phyloP scores from a whole-genome alignment of 2,329 filamentous ascomycete species.

The Sarocladiaceae sp. region DNA sequence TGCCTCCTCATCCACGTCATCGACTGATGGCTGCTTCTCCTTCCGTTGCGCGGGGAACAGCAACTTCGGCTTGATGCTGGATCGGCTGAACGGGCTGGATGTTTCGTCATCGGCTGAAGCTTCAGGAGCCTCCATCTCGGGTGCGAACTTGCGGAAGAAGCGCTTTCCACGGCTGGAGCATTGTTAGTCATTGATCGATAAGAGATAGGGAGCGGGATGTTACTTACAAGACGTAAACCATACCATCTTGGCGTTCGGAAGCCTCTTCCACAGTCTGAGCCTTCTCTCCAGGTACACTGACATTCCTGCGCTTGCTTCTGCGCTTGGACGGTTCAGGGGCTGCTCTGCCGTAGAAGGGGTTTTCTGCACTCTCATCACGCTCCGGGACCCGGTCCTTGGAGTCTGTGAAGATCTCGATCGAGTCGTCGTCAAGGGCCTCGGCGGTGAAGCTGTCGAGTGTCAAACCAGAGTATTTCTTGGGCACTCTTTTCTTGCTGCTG shows the following conservation, averaged over 20 bases:
- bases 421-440: constrained; percentile 51
- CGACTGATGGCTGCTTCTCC: constrained; percentile 34
- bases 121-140: constrained; percentile 26
- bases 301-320: constrained; percentile 48
- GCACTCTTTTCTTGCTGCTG: constrained; percentile 48
- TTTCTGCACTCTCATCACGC: constrained; percentile 57
- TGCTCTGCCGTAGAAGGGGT: constrained; percentile 61
- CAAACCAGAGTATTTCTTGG: constrained; percentile 50
- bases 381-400: constrained; percentile 71
- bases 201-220: constrained; percentile 1
- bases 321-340: constrained; percentile 37
- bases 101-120: constrained; percentile 27
- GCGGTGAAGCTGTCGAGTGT: constrained; percentile 52
- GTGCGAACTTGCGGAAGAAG: constrained; percentile 48
- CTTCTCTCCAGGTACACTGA: constrained; percentile 51
- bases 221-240: constrained; percentile 73
- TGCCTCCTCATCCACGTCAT: constrained; percentile 46
- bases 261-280: constrained; percentile 56
- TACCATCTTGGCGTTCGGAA: constrained; percentile 60
- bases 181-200: constrained; percentile 18
- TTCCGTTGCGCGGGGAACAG: constrained; percentile 55
- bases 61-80: constrained; percentile 64
- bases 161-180: constrained; percentile 66
- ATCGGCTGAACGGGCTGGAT: constrained; percentile 59
- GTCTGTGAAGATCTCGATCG: constrained; percentile 66